Conservation (phyloP, 352 stramenopile genomes). For the Globisporangium sylvaticum region DNA sequence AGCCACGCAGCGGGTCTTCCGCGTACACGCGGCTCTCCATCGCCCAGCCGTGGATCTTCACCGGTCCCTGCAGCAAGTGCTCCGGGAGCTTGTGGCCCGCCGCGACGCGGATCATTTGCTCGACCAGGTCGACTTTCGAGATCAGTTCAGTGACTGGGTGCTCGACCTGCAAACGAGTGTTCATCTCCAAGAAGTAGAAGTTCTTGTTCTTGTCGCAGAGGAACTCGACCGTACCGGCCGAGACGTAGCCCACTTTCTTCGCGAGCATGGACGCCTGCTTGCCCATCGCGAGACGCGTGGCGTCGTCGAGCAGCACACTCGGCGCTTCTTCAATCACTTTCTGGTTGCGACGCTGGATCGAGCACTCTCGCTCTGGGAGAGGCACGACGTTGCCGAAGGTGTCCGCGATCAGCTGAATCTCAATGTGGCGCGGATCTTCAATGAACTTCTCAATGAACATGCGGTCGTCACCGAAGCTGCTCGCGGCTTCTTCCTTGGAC, state of each 20-base stretch:
- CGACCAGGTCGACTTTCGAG: slow-evolving; percentile 91
- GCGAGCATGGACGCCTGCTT: slow-evolving; percentile 90
- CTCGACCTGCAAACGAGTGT: slow-evolving; percentile 93
- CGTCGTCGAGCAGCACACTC: slow-evolving; percentile 83
- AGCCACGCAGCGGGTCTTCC: slow-evolving; percentile 93
- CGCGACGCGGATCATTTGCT: slow-evolving; percentile 95
- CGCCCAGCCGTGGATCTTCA: slow-evolving; percentile 69
- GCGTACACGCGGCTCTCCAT: slow-evolving; percentile 96
- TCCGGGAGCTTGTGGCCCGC: slow-evolving; percentile 88
- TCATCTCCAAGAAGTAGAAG: slow-evolving; percentile 99
- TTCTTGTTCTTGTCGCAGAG: slow-evolving; percentile 94
- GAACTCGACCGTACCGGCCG: slow-evolving; percentile 96
- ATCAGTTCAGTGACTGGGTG: slow-evolving; percentile 96
- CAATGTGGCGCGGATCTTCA: slow-evolving; percentile 96
- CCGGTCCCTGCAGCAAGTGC: slow-evolving; percentile 58
- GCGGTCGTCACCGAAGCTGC: slow-evolving; percentile 93
- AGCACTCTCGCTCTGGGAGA: slow-evolving; percentile 95
- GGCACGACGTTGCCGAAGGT: slow-evolving; percentile 87
- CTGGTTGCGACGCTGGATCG: slow-evolving; percentile 96
- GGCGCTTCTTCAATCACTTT: slow-evolving; percentile 96
- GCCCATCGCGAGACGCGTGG: slow-evolving; percentile 78
- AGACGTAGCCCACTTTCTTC: slow-evolving; percentile 91
- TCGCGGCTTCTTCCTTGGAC: slow-evolving; percentile 85
- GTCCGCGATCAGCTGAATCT: slow-evolving; percentile 96
- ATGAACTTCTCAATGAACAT: slow-evolving; percentile 98